A percentile compares a stretch with the other conserved stretches of the same genome.
These are phyloP conservation scores for Colletotrichum graminicola DNA, from an alignment of 2,329 filamentous ascomycete genomes.

Conservation along the genomic window DNA sequence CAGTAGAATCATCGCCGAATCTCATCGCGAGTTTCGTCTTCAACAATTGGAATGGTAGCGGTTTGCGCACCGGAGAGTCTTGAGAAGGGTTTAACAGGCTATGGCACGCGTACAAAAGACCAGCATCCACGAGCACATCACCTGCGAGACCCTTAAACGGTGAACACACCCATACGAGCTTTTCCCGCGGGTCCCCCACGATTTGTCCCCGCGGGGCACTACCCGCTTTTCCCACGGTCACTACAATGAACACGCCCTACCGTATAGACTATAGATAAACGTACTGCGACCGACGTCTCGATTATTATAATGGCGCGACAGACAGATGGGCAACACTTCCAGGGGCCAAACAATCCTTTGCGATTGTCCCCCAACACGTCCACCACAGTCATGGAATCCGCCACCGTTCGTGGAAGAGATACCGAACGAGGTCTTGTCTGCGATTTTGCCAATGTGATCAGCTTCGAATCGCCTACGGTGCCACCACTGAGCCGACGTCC, in stretches of 20 bases:
- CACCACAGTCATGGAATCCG: neutral
- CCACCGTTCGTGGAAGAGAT: constrained; percentile 16
- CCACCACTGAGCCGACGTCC: constrained; percentile 58
- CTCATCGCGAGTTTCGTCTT: neutral
- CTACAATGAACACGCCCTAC: neutral
- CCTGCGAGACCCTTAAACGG: constrained; percentile 3
- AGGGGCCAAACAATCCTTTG: neutral
- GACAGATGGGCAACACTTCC: neutral
- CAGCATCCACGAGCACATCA: constrained; percentile 3
- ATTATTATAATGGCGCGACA: constrained; percentile 3
- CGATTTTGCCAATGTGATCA: neutral
- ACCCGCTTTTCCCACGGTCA: neutral
- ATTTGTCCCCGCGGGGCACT: neutral
- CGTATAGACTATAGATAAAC: neutral
- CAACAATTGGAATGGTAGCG: constrained; percentile 8
- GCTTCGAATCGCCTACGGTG: constrained; percentile 13
- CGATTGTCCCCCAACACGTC: neutral
- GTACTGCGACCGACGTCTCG: neutral
- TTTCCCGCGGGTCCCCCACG: neutral
- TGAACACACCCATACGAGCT: neutral
- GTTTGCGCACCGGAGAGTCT: neutral
- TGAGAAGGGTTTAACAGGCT: constrained; percentile 3
- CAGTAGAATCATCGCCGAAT: neutral
- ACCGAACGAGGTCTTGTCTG: neutral
- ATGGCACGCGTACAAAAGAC: constrained; percentile 8